Conservation (phyloP, 2,329 filamentous ascomycete genomes). For the Apiospora phragmitis region DNA sequence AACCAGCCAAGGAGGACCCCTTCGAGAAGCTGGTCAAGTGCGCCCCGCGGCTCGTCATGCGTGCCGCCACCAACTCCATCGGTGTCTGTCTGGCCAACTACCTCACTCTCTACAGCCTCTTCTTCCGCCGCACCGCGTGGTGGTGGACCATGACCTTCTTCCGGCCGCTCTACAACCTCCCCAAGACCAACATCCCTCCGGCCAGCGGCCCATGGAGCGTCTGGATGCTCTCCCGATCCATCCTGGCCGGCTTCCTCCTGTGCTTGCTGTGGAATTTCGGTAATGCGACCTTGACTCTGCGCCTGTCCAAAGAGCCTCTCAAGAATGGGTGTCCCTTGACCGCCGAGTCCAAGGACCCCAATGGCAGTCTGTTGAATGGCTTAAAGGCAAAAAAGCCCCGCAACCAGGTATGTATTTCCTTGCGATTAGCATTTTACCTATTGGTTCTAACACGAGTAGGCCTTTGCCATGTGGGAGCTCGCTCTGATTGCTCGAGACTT, state of each 20-base stretch:
- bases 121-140: conserved; percentile 68
- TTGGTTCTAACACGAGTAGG: conserved; percentile 38
- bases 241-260: conserved; percentile 66
- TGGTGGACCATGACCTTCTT: conserved; percentile 68
- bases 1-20: conserved; percentile 15
- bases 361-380: conserved; percentile 83
- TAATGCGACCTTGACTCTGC: conserved; percentile 77
- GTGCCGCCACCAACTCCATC: conserved; percentile 34
- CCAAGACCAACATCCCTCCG: conserved; percentile 67
- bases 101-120: conserved; percentile 57
- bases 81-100: conserved; percentile 42
- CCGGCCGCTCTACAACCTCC: conserved; percentile 73
- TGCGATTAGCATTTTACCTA: neutral
- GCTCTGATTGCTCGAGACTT: conserved; percentile 76
- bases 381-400: conserved; percentile 80
- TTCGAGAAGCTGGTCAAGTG: conserved; percentile 43
- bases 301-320: conserved; percentile 76
- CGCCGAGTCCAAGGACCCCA: conserved; percentile 83
- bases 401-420: conserved; percentile 54
- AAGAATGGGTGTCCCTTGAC: conserved; percentile 86
- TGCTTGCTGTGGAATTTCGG: conserved; percentile 74
- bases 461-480: conserved; percentile 91
- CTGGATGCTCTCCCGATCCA: conserved; percentile 55
- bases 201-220: conserved; percentile 57
- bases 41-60: conserved; percentile 31